Evolutionary conservation across 2,329 filamentous ascomycete genomes (phyloP).

Genomic region (Calonectria honghensis): DNA sequence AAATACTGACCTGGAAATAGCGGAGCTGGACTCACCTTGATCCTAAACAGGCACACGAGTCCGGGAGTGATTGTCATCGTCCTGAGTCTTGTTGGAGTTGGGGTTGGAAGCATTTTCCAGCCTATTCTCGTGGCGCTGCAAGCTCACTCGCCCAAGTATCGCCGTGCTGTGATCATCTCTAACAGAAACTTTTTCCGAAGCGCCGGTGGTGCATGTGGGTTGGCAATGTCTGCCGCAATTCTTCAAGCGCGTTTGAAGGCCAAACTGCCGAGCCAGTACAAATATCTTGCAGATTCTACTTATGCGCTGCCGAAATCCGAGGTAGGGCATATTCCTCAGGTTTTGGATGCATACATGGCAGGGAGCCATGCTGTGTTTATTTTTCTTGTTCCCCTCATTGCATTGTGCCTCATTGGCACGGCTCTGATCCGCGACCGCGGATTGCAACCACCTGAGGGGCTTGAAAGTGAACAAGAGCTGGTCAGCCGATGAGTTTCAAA

Average conservation of each 20-base stretch:
- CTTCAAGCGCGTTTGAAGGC: constrained; percentile 57
- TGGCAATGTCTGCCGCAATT: constrained; percentile 74
- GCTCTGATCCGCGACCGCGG: constrained; percentile 37
- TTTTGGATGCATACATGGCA: constrained; percentile 39
- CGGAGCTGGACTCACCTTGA: constrained; percentile 71
- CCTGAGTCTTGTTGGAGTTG: constrained; percentile 69
- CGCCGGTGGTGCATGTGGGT: constrained; percentile 73
- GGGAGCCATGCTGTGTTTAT: constrained; percentile 37
- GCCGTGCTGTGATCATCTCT: constrained; percentile 77
- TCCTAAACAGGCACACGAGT: constrained; percentile 67
- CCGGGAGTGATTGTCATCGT: constrained; percentile 69
- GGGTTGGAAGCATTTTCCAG: constrained; percentile 70
- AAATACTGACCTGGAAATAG: constrained; percentile 38
- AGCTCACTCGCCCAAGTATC: constrained; percentile 72
- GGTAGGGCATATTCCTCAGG: constrained; percentile 13
- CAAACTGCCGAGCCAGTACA: constrained; percentile 49
- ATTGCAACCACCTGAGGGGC: constrained; percentile 30
- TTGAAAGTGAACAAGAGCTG: constrained; percentile 11
- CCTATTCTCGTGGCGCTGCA: constrained; percentile 74
- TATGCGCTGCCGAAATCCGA: constrained; percentile 33
- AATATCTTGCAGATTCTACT: constrained; percentile 35
- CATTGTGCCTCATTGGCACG: constrained; percentile 34
- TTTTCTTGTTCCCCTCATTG: constrained; percentile 37
- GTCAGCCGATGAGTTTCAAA: neutral
- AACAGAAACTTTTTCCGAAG: constrained; percentile 78